These are phyloP conservation scores for Lomentospora prolificans DNA, from an alignment of 2,329 filamentous ascomycete genomes.

Conservation along the genomic window DNA sequence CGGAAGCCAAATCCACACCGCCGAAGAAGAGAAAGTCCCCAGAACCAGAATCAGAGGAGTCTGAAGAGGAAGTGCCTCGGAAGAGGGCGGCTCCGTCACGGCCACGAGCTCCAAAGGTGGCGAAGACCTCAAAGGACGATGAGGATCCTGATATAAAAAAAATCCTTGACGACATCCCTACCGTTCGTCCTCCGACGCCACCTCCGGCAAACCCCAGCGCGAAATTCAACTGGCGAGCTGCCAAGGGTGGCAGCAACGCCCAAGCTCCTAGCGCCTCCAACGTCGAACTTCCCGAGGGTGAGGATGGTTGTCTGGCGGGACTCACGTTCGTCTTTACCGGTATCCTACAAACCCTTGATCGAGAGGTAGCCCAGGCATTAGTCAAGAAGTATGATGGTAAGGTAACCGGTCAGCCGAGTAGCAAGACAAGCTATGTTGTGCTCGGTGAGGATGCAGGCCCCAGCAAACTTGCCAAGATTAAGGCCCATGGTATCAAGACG, in stretches of 20 bases:
- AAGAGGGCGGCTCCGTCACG: slow-evolving; percentile 52
- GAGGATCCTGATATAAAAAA: slow-evolving; percentile 61
- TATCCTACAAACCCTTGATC: slow-evolving; percentile 65
- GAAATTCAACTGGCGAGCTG: slow-evolving; percentile 71
- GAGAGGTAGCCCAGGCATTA: slow-evolving; percentile 75
- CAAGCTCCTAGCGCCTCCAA: slow-evolving; percentile 53
- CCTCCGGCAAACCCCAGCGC: slow-evolving; percentile 58
- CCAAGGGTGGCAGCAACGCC: slow-evolving; percentile 42
- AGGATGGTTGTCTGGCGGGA: slow-evolving; percentile 81
- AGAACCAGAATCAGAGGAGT: slow-evolving; percentile 41
- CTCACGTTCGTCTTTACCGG: slow-evolving; percentile 94
- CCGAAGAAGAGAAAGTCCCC: slow-evolving; percentile 51
- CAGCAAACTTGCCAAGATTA: slow-evolving; percentile 83
- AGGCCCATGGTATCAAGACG: slow-evolving; percentile 69
- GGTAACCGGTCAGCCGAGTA: slow-evolving; percentile 73
- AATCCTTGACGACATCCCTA: slow-evolving; percentile 82
- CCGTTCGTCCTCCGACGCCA: slow-evolving; percentile 72
- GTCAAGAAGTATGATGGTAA: slow-evolving; percentile 95
- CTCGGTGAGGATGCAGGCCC: slow-evolving; percentile 86
- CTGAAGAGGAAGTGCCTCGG: slow-evolving; percentile 49
- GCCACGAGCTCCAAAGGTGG: slow-evolving; percentile 43
- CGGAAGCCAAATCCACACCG: slow-evolving; percentile 19
- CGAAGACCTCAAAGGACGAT: slow-evolving; percentile 58
- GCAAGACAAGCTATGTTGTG: slow-evolving; percentile 89
- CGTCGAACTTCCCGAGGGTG: slow-evolving; percentile 69